Conservation (phyloP, 1,139 yeast species). For the Zygoascus hellenicus region DNA sequence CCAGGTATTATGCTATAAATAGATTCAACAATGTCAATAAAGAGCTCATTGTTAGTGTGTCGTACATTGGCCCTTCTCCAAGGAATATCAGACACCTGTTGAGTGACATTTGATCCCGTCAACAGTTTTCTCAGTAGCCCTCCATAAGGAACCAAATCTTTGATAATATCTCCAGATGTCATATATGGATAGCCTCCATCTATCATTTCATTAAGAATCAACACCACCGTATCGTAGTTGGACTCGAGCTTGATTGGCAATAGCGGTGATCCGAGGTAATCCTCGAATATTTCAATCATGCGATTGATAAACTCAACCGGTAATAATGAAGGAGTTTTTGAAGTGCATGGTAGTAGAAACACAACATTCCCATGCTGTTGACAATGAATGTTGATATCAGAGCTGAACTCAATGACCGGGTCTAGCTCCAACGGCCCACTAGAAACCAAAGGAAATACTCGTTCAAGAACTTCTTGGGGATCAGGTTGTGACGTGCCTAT, state of each 20-base stretch:
- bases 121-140: slow-evolving; percentile 30
- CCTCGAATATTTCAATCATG: slow-evolving; percentile 47
- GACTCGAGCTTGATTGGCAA: slow-evolving; percentile 54
- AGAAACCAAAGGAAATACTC: slow-evolving; percentile 15
- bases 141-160: slow-evolving; percentile 62
- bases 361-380: slow-evolving; percentile 29
- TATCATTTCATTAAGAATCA: slow-evolving; percentile 60
- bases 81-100: slow-evolving; percentile 40
- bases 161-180: slow-evolving; percentile 65
- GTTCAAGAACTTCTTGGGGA: slow-evolving; percentile 39
- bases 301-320: slow-evolving; percentile 53
- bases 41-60: slow-evolving; percentile 72
- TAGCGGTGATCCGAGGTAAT: slow-evolving; percentile 56
- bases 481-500: slow-evolving; percentile 47
- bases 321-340: slow-evolving; percentile 38
- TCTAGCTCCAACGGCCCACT: background rate
- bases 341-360: slow-evolving; percentile 31
- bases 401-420: slow-evolving; percentile 26
- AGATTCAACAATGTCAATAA: slow-evolving; percentile 66
- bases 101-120: slow-evolving; percentile 15
- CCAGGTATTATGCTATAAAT: slow-evolving; percentile 42
- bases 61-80: slow-evolving; percentile 69
- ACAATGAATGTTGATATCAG: slow-evolving; percentile 32
- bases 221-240: slow-evolving; percentile 58
- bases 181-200: slow-evolving; percentile 71